Conservation (phyloP, 306 rosid genomes). For the cucumber (Cucumis sativus) region Cucumber_9930_V3 NC_026660.2:20720501-20721000, state of each 20-base stretch:
- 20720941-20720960: no score
- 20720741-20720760: no score
- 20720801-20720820: background rate
- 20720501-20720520: background rate
- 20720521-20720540: background rate
- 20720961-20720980: no score
- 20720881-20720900: background rate
- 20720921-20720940: no score
- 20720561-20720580: background rate
- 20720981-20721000: no score
- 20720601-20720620: no score
- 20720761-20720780: background rate
- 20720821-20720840: background rate
- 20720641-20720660: no score
- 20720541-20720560: background rate
- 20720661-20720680: background rate
- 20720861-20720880: background rate
- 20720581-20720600: background rate
- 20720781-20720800: background rate
- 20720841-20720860: no score
- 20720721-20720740: no score
- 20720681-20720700: background rate
- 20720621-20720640: no score
- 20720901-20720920: no score
- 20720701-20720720: no score